phyloP scores from a whole-genome alignment of 345 rosid species.

The Aurinia saxatilis region DNA sequence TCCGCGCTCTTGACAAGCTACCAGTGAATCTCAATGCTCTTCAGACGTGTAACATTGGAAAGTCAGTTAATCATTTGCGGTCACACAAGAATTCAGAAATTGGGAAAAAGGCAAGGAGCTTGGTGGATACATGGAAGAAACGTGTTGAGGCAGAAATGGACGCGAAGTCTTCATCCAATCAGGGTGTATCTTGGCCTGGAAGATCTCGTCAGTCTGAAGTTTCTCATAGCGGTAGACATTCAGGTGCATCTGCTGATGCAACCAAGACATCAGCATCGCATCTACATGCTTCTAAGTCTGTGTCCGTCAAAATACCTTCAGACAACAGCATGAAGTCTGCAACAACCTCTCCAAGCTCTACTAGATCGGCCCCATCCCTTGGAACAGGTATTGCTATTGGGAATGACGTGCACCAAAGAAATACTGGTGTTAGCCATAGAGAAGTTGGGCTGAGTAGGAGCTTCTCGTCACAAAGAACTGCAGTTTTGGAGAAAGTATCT shows the following conservation, averaged over 20 bases:
- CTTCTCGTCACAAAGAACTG: constrained; percentile 40
- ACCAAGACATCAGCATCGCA: constrained; percentile 51
- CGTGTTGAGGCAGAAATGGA: constrained; percentile 98
- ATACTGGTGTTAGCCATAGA: constrained; percentile 35
- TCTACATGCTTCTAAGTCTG: constrained; percentile 50
- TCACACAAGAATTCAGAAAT: constrained; percentile 73
- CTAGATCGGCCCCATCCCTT: constrained; percentile 43
- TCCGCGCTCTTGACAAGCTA: constrained; percentile 84
- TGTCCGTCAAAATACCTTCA: constrained; percentile 44
- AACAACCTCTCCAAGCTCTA: constrained; percentile 44
- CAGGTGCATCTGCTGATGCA: constrained; percentile 56
- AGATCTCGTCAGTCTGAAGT: constrained; percentile 59
- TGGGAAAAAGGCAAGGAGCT: constrained; percentile 84
- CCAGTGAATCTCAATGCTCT: constrained; percentile 92
- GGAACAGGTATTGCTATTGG: constrained; percentile 30
- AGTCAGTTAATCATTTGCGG: constrained; percentile 87
- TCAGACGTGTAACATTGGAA: constrained; percentile 86
- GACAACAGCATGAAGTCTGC: constrained; percentile 45
- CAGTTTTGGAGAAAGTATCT: constrained; percentile 47
- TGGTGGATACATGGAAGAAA: constrained; percentile 98
- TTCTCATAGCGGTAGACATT: constrained; percentile 53
- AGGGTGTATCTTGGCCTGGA: constrained; percentile 56
- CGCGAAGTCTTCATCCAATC: constrained; percentile 66
- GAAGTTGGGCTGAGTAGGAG: constrained; percentile 49
- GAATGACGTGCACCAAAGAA: constrained; percentile 53